Percentiles rank a stretch among this genome's conserved stretches.
Conservation (phyloP, 2,329 filamentous ascomycete genomes). For the Chaetothyriales sp. region DNA sequence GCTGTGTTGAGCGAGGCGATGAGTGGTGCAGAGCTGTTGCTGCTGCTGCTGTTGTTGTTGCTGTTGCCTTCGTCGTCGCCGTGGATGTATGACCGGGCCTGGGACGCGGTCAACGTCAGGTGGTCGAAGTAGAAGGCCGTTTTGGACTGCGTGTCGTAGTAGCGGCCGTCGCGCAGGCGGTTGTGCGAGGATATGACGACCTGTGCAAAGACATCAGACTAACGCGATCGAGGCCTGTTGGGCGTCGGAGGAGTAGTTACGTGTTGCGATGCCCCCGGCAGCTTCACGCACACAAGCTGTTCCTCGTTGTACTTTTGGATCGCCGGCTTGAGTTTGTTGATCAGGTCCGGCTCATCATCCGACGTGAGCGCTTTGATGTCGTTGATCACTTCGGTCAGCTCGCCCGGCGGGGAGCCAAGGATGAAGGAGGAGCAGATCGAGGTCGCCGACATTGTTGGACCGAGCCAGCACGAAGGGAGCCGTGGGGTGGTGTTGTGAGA, state of each 20-base stretch:
- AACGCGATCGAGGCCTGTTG: neutral
- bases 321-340: conserved; percentile 62
- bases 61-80: conserved; percentile 60
- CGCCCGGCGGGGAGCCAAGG: conserved; percentile 85
- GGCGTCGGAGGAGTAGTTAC: conserved; percentile 32
- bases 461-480: neutral
- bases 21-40: conserved; percentile 27
- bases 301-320: conserved; percentile 95
- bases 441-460: conserved; percentile 29
- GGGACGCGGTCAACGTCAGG: conserved; percentile 70
- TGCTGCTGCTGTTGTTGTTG: neutral
- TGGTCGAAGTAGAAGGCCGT: conserved; percentile 87
- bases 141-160: conserved; percentile 79
- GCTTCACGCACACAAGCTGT: conserved; percentile 77
- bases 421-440: conserved; percentile 70
- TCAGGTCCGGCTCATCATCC: conserved; percentile 48
- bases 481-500: too few species aligned
- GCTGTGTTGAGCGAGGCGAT: conserved; percentile 66
- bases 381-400: conserved; percentile 73
- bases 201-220: conserved; percentile 25
- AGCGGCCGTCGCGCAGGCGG: conserved; percentile 63
- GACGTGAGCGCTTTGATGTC: conserved; percentile 81
- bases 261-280: conserved; percentile 70
- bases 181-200: conserved; percentile 78
- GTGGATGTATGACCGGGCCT: conserved; percentile 61